Evolutionary conservation across 306 rosid species (phyloP), one percentile per base, ranked within the genome.

Genomic region (Amphicarpaea edgeworthii): DNA sequence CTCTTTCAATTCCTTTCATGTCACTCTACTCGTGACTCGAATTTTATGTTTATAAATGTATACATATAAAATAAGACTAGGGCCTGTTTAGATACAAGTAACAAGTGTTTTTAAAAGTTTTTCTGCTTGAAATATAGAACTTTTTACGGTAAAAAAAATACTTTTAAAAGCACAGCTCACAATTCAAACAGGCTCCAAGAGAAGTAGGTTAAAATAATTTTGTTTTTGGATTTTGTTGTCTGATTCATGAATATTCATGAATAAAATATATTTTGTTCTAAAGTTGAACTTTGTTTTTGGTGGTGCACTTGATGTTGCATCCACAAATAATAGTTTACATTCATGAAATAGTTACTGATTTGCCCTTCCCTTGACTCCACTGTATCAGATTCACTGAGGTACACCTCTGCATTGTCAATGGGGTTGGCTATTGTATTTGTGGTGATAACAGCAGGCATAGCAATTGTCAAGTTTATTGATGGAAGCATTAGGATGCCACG

Each of bases 371-470:
- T 21, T 54, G 3, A 15, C 26, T 53, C 28, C 59, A 21, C 60
- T 21, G 16, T 11, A 4, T 55, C 62, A 55, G 62, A 55, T 55
- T 55, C 62, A 23, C 16, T 55, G 62, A 55, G 62, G 23, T 55
- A 55, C 62, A 55, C 62, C n/a, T 55, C 62, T 11, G 62, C 62
- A 55, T 55, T 55, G 34, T 55, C 62, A 21, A 34, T 55, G 34
- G 62, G 62, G 34, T 55, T 55, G 34, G 62, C 62, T 21, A 23
- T 55, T 55, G 62, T 23, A 23, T 55, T 55, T 55, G 62, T 55
- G 34, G 62, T 55, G 34, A 55, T 55, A 55, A 55, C 34, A 55
- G 62, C 62, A 55, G 34, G 62, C 62, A 55, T 55, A 55, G 62
- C 34, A 55, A 11, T 55, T 10, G n/a, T 55, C 11, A 55, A 55